These are phyloP conservation scores for Fusarium ambrosium DNA, from an alignment of 2,329 filamentous ascomycete genomes.

Conservation along the genomic window DNA sequence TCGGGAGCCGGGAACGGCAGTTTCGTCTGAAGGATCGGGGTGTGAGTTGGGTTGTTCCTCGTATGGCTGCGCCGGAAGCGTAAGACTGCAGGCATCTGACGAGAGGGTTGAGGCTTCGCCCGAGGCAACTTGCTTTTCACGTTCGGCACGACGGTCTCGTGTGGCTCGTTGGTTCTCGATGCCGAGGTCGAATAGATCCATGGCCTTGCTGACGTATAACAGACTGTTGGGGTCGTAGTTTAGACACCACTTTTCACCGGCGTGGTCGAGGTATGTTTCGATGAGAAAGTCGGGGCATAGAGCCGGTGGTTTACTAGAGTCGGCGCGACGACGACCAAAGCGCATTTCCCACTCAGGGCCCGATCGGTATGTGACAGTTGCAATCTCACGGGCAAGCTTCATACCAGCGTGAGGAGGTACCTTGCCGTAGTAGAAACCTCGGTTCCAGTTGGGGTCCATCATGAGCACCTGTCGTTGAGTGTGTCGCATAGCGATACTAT, in stretches of 20 bases:
- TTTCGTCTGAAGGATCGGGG: slow-evolving; percentile 50
- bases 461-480: slow-evolving; percentile 97
- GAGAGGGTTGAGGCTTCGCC: slow-evolving; percentile 63
- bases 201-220: slow-evolving; percentile 97
- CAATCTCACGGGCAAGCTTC: slow-evolving; percentile 97
- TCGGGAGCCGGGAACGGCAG: slow-evolving; percentile 53
- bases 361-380: slow-evolving; percentile 95
- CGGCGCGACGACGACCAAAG: slow-evolving; percentile 89
- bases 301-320: slow-evolving; percentile 87
- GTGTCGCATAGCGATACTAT: slow-evolving; percentile 98
- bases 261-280: slow-evolving; percentile 97
- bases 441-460: slow-evolving; percentile 98
- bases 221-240: slow-evolving; percentile 97
- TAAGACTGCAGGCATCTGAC: slow-evolving; percentile 75
- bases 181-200: slow-evolving; percentile 97
- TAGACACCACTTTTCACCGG: slow-evolving; percentile 97
- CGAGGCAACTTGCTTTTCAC: slow-evolving; percentile 69
- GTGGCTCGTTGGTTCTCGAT: slow-evolving; percentile 76
- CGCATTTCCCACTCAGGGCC: slow-evolving; percentile 98
- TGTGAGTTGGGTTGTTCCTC: slow-evolving; percentile 78
- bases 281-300: slow-evolving; percentile 98
- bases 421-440: slow-evolving; percentile 91
- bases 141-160: slow-evolving; percentile 71
- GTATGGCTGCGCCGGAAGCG: slow-evolving; percentile 86
- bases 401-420: slow-evolving; percentile 95